A percentile compares a stretch with the other conserved stretches of the same genome.
Conservation (phyloP, 2,329 filamentous ascomycete genomes). For the Niveomyces coronatus region DNA sequence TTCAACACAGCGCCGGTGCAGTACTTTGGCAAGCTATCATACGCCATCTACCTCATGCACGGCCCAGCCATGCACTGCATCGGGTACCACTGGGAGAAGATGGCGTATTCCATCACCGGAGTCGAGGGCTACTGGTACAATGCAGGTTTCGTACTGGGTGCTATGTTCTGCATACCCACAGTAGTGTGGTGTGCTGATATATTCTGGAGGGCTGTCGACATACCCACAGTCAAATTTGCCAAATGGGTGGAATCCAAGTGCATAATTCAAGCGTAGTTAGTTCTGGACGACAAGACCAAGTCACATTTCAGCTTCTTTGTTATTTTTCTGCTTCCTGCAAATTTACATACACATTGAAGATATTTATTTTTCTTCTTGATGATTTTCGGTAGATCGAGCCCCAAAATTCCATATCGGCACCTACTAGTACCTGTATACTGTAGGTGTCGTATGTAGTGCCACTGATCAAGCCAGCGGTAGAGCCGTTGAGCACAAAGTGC, state of each 20-base stretch:
- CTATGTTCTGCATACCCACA: constrained; percentile 36
- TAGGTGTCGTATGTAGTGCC: no score
- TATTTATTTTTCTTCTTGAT: no score
- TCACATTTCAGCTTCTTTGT: no score
- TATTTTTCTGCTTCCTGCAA: no score
- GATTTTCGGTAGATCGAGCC: no score
- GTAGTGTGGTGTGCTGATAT: constrained; percentile 46
- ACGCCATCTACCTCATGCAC: constrained; percentile 52
- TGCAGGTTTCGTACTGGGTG: constrained; percentile 35
- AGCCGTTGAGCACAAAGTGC: no score
- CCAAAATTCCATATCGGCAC: no score
- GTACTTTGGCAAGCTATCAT: constrained; percentile 51
- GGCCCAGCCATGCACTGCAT: constrained; percentile 43
- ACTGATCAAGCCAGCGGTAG: no score
- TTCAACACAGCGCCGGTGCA: constrained; percentile 41
- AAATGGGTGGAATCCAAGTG: constrained; percentile 43
- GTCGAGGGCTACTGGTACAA: constrained; percentile 35
- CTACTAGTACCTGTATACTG: no score
- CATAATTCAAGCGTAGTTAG: constrained; percentile 22
- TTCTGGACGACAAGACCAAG: no score
- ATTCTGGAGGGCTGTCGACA: constrained; percentile 46
- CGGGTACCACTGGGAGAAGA: constrained; percentile 41
- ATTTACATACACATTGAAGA: constrained; percentile 1
- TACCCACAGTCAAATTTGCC: constrained; percentile 44
- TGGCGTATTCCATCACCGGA: constrained; percentile 38